A percentile compares a stretch with the other conserved stretches of the same genome.
phyloP scores from a whole-genome alignment of 176 grass and related monocot species.

The Triticum aestivum region IWGSC_CS_RefSeq_v2.1 NC_057807.1:500371380-500371879 shows the following conservation, averaged over 20 bases:
- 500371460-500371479: constrained; percentile 52
- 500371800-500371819: not conserved
- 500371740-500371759: not conserved
- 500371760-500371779: not conserved
- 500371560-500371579: constrained; percentile 42
- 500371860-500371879: too few species aligned
- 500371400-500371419: not conserved
- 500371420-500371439: constrained; percentile 69
- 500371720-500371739: not conserved
- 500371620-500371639: not conserved
- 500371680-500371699: not conserved
- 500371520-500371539: constrained; percentile 32
- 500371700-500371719: constrained; percentile 17
- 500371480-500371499: constrained; percentile 42
- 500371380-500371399: constrained; percentile 43
- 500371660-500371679: not conserved
- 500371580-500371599: constrained; percentile 50
- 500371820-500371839: not conserved
- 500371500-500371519: constrained; percentile 23
- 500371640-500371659: not conserved
- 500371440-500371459: constrained; percentile 54
- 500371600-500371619: constrained; percentile 16
- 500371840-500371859: too few species aligned
- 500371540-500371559: constrained; percentile 13
- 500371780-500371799: not conserved